A percentile compares a stretch with the other conserved stretches of the same genome.
Evolutionary conservation across 768 basidiomycete genomes (phyloP).

Genomic region (Austroboletus festivus): DNA sequence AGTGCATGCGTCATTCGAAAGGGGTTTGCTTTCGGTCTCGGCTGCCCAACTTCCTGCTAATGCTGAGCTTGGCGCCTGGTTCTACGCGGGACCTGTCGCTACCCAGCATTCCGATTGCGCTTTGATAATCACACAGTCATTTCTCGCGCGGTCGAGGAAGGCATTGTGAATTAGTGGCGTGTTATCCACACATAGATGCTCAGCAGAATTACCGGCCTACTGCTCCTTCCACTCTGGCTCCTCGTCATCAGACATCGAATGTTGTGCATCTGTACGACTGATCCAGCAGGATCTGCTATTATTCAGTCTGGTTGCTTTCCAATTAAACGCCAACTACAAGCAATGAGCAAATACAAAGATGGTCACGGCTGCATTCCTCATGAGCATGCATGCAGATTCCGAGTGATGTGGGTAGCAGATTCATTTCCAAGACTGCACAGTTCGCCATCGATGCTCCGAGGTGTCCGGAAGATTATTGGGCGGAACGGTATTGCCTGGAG

Average conservation of each 20-base stretch:
- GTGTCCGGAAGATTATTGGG: slow-evolving; percentile 15
- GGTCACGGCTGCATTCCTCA: too few species aligned
- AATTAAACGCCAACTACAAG: too few species aligned
- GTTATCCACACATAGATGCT: too few species aligned
- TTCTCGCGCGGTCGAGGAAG: slow-evolving; percentile 36
- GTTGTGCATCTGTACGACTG: too few species aligned
- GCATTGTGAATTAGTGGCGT: background rate
- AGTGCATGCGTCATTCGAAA: slow-evolving; percentile 17
- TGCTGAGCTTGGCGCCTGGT: slow-evolving; percentile 8
- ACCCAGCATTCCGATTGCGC: slow-evolving; percentile 31
- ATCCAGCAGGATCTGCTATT: too few species aligned
- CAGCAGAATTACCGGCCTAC: too few species aligned
- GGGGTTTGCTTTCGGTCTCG: slow-evolving; percentile 22
- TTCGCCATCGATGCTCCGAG: slow-evolving; percentile 37
- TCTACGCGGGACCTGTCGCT: slow-evolving; percentile 33
- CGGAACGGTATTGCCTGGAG: slow-evolving; percentile 21
- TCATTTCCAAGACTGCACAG: slow-evolving; percentile 36
- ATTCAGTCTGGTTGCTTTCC: too few species aligned
- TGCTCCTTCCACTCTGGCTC: too few species aligned
- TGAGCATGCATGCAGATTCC: slow-evolving; percentile 19
- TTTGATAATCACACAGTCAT: slow-evolving; percentile 45
- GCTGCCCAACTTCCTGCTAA: slow-evolving; percentile 34
- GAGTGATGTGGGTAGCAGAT: background rate
- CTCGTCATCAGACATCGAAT: too few species aligned
- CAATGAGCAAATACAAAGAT: too few species aligned